Base-by-base conservation (phyloP, 208 protist genomes). In the Trypanosoma rangeli region DNA sequence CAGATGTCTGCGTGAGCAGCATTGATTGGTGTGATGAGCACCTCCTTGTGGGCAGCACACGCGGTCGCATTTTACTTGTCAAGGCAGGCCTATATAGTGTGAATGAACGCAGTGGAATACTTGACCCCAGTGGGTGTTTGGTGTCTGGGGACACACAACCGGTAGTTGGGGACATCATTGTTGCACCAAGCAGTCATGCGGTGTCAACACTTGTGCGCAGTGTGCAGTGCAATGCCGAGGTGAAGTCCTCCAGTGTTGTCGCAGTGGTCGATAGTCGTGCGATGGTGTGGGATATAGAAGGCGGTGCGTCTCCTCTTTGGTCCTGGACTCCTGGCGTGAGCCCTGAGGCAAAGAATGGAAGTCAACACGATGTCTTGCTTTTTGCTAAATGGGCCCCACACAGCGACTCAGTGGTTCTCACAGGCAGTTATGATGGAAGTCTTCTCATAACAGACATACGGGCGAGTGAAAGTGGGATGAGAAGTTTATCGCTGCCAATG, bases 351-450 rank as follows among this genome's bases (percentile, higher is more conserved):
- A 48, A 29, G 13, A 42, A 31, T 5, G 58, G 24, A 26, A 18
- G 29, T 48, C 44, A 63, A 18, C 18, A 53, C 33, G 69, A 74
- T 33, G 28, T 49, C 13, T 50, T 95, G 16, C 66, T 91, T 57
- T 93, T 95, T 69, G 84, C 82, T 24, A 64, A 78, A 13, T 95
- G 90, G 87, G 87, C 87, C 1, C 87, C 90, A 12, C 42, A 20
- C 16, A 93, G 82, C 57, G 74, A 71, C 12, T 59, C 61, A 13
- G 84, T 95, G 10, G 79, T 95, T 4, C 81, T 95, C 46, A 88
- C 78, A 13, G 90, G 90, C 33, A 82, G 70, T 37, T 92, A 92
- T 66, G 78, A 87, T 20, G 86, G 87, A 46, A 77, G 65, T 59
- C 79, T 93, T 42, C 64, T 85, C 57, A 69, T 95, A 22, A 79